Evolutionary conservation across 768 basidiomycete genomes (phyloP).

Genomic region (Lactifluus volemus): DNA sequence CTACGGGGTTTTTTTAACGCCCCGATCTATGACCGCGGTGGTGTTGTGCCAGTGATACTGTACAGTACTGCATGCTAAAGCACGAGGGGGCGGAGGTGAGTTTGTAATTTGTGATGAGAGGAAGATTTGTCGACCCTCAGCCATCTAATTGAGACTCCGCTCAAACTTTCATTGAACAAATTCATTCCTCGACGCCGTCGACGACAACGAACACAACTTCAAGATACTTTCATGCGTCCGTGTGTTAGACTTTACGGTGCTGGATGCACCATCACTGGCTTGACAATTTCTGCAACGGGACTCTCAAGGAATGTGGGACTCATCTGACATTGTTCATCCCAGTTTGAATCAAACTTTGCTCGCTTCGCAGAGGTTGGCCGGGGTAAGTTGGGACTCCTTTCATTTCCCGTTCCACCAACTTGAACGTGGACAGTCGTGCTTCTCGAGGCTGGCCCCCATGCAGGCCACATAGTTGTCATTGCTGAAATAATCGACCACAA

Average conservation of each 20-base stretch:
- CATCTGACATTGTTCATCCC: neutral
- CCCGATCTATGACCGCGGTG: neutral
- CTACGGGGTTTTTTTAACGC: slow-evolving; percentile 5
- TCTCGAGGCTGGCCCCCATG: slow-evolving; percentile 77
- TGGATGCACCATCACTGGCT: neutral
- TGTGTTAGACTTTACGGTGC: neutral
- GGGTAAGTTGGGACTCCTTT: slow-evolving; percentile 38
- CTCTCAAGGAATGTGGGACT: neutral
- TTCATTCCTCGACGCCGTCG: slow-evolving; percentile 1
- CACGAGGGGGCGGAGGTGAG: too few species aligned
- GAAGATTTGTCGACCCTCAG: too few species aligned
- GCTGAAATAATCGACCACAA: slow-evolving; percentile 99
- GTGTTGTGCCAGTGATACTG: neutral
- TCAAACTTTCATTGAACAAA: slow-evolving; percentile 1
- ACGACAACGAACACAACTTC: slow-evolving; percentile 11
- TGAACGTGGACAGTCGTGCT: slow-evolving; percentile 63
- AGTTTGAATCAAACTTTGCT: slow-evolving; percentile 69
- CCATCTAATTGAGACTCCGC: slow-evolving; percentile 13
- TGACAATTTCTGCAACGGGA: neutral
- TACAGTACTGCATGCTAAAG: too few species aligned
- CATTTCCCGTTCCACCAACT: neutral
- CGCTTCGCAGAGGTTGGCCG: slow-evolving; percentile 98
- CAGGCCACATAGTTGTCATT: slow-evolving; percentile 90
- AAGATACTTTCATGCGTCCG: neutral
- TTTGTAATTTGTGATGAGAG: too few species aligned